These are phyloP conservation scores for Hymenoscyphus linearis DNA, from an alignment of 2,329 filamentous ascomycete genomes.

Conservation along the genomic window DNA sequence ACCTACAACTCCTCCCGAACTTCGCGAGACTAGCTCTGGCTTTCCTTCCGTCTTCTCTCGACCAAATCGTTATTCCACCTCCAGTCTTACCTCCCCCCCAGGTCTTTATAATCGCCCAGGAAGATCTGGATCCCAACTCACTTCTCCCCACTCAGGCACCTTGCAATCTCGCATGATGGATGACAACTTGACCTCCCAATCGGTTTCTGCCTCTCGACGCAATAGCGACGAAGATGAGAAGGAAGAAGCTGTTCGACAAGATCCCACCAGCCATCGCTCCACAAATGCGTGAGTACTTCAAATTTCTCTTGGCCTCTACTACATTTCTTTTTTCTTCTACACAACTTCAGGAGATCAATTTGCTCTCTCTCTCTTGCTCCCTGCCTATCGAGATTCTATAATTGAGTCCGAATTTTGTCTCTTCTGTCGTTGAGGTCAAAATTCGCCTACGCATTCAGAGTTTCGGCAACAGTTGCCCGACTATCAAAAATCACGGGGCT, in stretches of 20 bases:
- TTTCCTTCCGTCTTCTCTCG: slow-evolving; percentile 78
- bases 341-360: not conserved
- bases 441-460: not conserved
- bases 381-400: not conserved
- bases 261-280: slow-evolving; percentile 66
- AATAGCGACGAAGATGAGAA: slow-evolving; percentile 92
- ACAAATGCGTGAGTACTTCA: slow-evolving; percentile 69
- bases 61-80: slow-evolving; percentile 83
- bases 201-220: slow-evolving; percentile 77
- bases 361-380: too few relatives aligned
- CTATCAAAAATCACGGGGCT: not conserved
- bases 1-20: slow-evolving; percentile 93
- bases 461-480: not conserved
- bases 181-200: slow-evolving; percentile 71
- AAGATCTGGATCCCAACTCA: slow-evolving; percentile 73
- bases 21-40: slow-evolving; percentile 64
- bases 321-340: not conserved
- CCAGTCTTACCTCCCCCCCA: slow-evolving; percentile 77
- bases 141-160: slow-evolving; percentile 66
- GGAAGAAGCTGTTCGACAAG: slow-evolving; percentile 64
- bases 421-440: not conserved
- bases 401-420: not conserved
- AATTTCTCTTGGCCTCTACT: not conserved
- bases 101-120: slow-evolving; percentile 68
- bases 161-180: slow-evolving; percentile 54